A percentile compares a stretch with the other conserved stretches of the same genome.
phyloP scores from a whole-genome alignment of 2,329 filamentous ascomycete species.

The Dothistroma septosporum region DNA sequence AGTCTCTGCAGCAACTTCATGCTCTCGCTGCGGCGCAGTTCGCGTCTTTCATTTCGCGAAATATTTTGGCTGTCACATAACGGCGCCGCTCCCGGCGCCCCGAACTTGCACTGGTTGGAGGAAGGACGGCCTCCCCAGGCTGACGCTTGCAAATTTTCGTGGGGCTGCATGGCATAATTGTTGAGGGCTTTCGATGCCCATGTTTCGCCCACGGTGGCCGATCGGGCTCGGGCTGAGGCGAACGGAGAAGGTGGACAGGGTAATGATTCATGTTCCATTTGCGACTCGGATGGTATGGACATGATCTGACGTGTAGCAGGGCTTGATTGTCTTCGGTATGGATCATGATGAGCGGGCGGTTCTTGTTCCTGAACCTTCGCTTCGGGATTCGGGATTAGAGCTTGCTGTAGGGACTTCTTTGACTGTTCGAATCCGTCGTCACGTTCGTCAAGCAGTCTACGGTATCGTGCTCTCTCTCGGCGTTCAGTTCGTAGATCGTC shows the following conservation, averaged over 20 bases:
- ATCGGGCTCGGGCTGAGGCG: constrained; percentile 7
- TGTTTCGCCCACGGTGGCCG: background rate
- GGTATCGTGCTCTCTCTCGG: constrained; percentile 10
- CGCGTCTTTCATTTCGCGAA: constrained; percentile 3
- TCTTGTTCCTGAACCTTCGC: background rate
- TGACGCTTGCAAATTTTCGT: constrained; percentile 14
- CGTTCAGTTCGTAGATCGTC: constrained; percentile 18
- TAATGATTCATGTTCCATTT: background rate
- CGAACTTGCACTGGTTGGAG: constrained; percentile 10
- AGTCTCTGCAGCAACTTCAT: constrained; percentile 11
- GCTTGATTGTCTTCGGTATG: background rate
- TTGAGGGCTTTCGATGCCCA: constrained; percentile 17
- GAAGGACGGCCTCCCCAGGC: constrained; percentile 8
- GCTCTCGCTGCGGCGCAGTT: constrained; percentile 14
- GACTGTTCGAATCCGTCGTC: constrained; percentile 17
- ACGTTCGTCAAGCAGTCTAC: constrained; percentile 19
- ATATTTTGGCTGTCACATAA: background rate
- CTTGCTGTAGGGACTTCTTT: constrained; percentile 12
- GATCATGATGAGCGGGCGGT: background rate
- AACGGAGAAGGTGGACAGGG: constrained; percentile 12
- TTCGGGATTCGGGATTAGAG: constrained; percentile 8
- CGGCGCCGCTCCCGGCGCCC: constrained; percentile 2
- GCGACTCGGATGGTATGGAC: background rate
- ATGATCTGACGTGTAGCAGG: too few relatives aligned
- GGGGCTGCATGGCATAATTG: constrained; percentile 10